Base-by-base conservation (phyloP, 2,329 filamentous ascomycete genomes). In the Bisporella sp. region DNA sequence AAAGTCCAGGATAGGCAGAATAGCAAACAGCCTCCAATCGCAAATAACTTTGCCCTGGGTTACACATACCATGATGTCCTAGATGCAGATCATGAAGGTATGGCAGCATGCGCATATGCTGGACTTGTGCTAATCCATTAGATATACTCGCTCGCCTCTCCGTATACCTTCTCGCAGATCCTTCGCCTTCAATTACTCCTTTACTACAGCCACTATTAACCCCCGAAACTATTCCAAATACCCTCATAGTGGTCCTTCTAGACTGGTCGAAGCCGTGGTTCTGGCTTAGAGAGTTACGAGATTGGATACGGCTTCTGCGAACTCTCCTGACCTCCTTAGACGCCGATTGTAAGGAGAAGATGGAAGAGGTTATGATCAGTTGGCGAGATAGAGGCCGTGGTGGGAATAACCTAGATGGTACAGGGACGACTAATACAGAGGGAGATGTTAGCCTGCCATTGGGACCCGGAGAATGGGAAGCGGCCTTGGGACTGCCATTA, bases 11-110 rank as follows among this genome's bases (percentile, higher is more conserved):
- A 78, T 68, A 76, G 73, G 62, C 76, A 76, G 65, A 75, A 64
- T 62, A 74, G 64, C 59, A 84, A 80, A 66, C 78, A 79, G 54
- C 85, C 89, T 2, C 89, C 89, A 28, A 80, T 96, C 63, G 91
- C 91, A 49, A 96, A 96, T 65, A 87, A 86, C 65, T 96, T 95
- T 69, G 91, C 91, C 8, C 72, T 96, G 53, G 91, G 91, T 47
- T 96, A 96, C 67, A 96, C 91, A 48, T 96, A 96, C 70, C 89
- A 95, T 67, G 89, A 96, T 69, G 89, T 96, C 37, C 76, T 96
- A 37, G 91, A 96, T 68, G 86, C 89, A 50, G 91, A 96, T 66
- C 90, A 95, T 68, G 92, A 96, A 75, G 88, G 88, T 90, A 69
- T 52, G 69, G 13, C n/a, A 28, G 41, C 35, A 43, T 44, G 8